Percentiles rank a stretch among this genome's conserved stretches.
Evolutionary conservation across 2,329 filamentous ascomycete genomes (phyloP).

Genomic region (Ophiocordyceps robertsii): DNA sequence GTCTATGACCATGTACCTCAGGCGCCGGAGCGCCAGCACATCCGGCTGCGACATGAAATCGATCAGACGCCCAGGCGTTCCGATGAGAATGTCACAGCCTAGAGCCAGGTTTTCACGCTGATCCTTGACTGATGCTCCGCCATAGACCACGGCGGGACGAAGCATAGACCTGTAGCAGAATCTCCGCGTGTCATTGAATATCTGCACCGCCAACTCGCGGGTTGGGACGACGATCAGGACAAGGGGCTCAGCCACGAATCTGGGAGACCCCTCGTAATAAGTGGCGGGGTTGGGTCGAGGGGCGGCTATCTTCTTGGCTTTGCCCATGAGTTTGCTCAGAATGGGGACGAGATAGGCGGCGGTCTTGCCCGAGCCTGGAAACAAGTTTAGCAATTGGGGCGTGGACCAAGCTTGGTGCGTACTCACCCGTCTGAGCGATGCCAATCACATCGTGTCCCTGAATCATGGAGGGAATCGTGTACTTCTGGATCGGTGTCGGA

Average conservation of each 20-base stretch:
- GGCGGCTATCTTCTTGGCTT: constrained; percentile 76
- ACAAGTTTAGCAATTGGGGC: background rate
- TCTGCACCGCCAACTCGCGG: constrained; percentile 83
- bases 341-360: constrained; percentile 85
- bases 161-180: constrained; percentile 93
- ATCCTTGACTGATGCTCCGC: constrained; percentile 58
- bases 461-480: constrained; percentile 67
- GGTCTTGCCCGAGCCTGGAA: constrained; percentile 83
- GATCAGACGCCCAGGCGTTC: constrained; percentile 71
- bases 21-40: constrained; percentile 57
- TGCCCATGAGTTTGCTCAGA: constrained; percentile 85
- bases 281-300: constrained; percentile 53
- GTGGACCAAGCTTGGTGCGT: background rate
- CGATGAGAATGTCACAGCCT: constrained; percentile 83
- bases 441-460: constrained; percentile 72
- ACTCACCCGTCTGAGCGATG: constrained; percentile 80
- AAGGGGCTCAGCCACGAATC: constrained; percentile 68
- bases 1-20: constrained; percentile 75
- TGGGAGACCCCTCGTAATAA: constrained; percentile 33
- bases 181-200: constrained; percentile 86
- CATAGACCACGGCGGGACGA: constrained; percentile 80
- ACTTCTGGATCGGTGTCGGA: constrained; percentile 82
- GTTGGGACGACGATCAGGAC: constrained; percentile 78
- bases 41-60: constrained; percentile 68
- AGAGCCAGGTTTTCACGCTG: constrained; percentile 62